phyloP scores from a whole-genome alignment of 768 basidiomycete genomes.

The Lanmaoa pseudosensibilis region DNA sequence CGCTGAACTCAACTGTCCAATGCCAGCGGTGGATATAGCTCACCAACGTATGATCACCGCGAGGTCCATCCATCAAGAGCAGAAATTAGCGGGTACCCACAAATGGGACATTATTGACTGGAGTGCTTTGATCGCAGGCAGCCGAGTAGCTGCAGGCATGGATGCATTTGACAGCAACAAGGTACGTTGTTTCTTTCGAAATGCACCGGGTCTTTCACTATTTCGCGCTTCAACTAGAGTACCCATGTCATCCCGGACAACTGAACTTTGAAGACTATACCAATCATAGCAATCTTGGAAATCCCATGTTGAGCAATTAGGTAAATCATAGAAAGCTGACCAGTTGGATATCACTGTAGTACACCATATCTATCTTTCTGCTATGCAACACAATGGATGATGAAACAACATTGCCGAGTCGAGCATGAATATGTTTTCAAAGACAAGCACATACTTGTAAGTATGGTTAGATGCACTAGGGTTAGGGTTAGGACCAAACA shows the following conservation, averaged over 20 bases:
- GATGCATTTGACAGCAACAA: slow-evolving; percentile 41
- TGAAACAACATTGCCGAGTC: too few species aligned
- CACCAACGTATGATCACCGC: slow-evolving; percentile 80
- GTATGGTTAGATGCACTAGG: slow-evolving; percentile 23
- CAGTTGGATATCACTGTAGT: not conserved
- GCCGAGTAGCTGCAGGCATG: slow-evolving; percentile 72
- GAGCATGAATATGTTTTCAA: too few species aligned
- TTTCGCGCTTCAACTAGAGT: slow-evolving; percentile 6
- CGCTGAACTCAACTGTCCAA: slow-evolving; percentile 61
- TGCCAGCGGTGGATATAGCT: slow-evolving; percentile 71
- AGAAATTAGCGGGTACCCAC: slow-evolving; percentile 44
- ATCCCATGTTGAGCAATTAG: not conserved
- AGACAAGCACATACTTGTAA: too few species aligned
- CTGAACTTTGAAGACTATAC: slow-evolving; percentile 1
- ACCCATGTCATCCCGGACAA: slow-evolving; percentile 25
- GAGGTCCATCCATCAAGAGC: slow-evolving; percentile 61
- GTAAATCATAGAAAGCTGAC: not conserved
- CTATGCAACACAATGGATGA: not conserved
- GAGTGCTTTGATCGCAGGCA: slow-evolving; percentile 78
- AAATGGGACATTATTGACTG: slow-evolving; percentile 71
- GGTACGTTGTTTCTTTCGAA: slow-evolving; percentile 21
- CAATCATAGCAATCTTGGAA: too few species aligned
- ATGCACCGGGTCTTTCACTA: not conserved
- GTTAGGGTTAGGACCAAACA: slow-evolving; percentile 46
- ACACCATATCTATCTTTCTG: not conserved